Percentiles rank a stretch among this genome's conserved stretches.
Conservation (phyloP, 441 rosid genomes). For the Metrosideros polymorpha region DNA sequence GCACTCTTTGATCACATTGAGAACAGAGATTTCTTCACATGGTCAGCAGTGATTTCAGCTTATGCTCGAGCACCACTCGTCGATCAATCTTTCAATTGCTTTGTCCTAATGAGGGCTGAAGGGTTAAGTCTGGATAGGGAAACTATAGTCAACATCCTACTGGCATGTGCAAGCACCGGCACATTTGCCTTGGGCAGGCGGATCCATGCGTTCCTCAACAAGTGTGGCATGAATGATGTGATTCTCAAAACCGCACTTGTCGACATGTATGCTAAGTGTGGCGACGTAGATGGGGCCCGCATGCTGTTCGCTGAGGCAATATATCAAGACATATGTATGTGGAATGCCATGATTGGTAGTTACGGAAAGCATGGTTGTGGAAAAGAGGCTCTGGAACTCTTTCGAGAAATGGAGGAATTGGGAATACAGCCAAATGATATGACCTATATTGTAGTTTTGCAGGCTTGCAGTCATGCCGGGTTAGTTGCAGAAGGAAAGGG, state of each 20-base stretch:
- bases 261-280: conserved; percentile 40
- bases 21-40: conserved; percentile 18
- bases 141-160: conserved; percentile 20
- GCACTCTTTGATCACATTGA: conserved; percentile 19
- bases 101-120: conserved; percentile 18
- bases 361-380: conserved; percentile 35
- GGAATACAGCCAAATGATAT: conserved; percentile 21
- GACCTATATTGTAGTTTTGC: conserved; percentile 24
- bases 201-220: conserved; percentile 21
- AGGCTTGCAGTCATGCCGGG: conserved; percentile 39
- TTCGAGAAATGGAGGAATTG: conserved; percentile 19
- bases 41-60: conserved; percentile 37
- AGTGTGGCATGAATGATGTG: conserved; percentile 17
- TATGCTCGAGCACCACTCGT: conserved; percentile 20
- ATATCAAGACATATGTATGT: conserved; percentile 16
- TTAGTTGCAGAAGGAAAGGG: conserved; percentile 24
- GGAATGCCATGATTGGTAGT: conserved; percentile 37
- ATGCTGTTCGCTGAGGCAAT: conserved; percentile 18
- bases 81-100: conserved; percentile 22
- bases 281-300: conserved; percentile 22
- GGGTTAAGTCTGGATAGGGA: conserved; percentile 19
- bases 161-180: conserved; percentile 22
- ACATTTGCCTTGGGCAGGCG: conserved; percentile 27
- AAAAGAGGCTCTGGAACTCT: conserved; percentile 23
- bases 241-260: conserved; percentile 24